These are phyloP conservation scores for Collybiopsis luxurians DNA, from an alignment of 768 basidiomycete genomes.

Conservation along the genomic window DNA sequence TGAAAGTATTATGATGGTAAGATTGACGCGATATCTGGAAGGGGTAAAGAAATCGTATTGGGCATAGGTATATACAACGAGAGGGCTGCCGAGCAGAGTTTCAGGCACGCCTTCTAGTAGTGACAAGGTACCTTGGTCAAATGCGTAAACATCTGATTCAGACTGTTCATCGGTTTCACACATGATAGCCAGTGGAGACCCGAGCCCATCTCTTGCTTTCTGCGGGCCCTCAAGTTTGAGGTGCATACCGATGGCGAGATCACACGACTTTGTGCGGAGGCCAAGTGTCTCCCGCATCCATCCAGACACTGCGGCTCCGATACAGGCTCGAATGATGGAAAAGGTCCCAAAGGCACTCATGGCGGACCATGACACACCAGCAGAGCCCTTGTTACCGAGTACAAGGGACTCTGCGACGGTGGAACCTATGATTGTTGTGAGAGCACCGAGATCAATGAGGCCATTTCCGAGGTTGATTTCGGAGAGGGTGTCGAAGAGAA, in stretches of 20 bases:
- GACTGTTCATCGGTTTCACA: too few species aligned
- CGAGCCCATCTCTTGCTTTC: constrained; percentile 9
- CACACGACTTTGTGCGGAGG: too few species aligned
- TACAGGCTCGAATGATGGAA: too few species aligned
- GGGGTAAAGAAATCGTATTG: constrained; percentile 10
- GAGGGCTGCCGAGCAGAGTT: constrained; percentile 7
- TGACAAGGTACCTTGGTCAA: constrained; percentile 18
- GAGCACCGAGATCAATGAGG: constrained; percentile 15
- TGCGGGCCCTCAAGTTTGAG: constrained; percentile 10
- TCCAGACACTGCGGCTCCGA: too few species aligned
- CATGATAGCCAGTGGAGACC: neutral
- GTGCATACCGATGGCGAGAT: constrained; percentile 23
- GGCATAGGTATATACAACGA: constrained; percentile 15
- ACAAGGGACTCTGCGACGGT: constrained; percentile 20
- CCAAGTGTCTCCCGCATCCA: too few species aligned
- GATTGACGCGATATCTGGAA: constrained; percentile 2
- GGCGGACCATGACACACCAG: constrained; percentile 27
- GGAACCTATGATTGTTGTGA: constrained; percentile 26
- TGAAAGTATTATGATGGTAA: constrained; percentile 12
- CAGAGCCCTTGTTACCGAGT: constrained; percentile 23
- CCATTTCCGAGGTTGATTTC: neutral
- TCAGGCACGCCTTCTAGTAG: constrained; percentile 8
- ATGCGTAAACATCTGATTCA: constrained; percentile 23
- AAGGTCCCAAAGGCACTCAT: too few species aligned
- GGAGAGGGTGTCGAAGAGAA: neutral